Base-by-base conservation (phyloP, 1,284 basidiomycete genomes). In the Cutaneotrichosporon mucoides region DNA sequence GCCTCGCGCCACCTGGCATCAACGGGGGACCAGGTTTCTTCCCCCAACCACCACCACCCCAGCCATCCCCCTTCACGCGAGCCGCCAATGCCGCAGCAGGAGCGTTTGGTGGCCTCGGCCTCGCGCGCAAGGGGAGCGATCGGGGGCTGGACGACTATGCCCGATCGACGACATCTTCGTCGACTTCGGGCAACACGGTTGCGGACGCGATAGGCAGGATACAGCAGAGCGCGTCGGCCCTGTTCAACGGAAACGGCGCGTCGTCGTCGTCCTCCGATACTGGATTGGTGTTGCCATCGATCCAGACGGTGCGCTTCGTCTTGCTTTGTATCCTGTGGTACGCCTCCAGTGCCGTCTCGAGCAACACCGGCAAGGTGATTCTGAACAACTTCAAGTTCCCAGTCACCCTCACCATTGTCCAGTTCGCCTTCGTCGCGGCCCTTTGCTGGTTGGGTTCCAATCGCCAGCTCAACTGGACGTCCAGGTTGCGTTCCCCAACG, bases 361-460 rank as follows among this genome's bases (percentile, higher is more conserved):
- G 73, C 56, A 79, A 79, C 58, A 78, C 78, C 12, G 77, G 76
- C 56, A 79, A 79, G 63, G 75, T 79, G 52, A 79, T 79, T 52
- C 68, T 79, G 57, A 79, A 75, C 65, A 72, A 71, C 57, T 79
- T 78, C 67, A 68, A 67, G 49, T 79, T 70, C 65, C 78, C 78
- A 1, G 73, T 79, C 42, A 79, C 78, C 9, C 85, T 99, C 70
- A 98, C 96, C 15, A 89, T 98, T 73, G 84, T 98, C 67, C 96
- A 99, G 76, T 99, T 99, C 75, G 90, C 86, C 65, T 97, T 98
- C 73, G 89, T 98, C 56, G 88, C 92, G 9, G 81, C 81, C 12
- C 95, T 89, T 78, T 96, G 91, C 72, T 81, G 89, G 61, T 76
- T 95, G 51, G 66, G 88, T 78, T 89, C 88, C 84, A 84, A 85